Evolutionary conservation across 805 yeast species (phyloP).

Genomic region (Brettanomyces custersianus): DNA sequence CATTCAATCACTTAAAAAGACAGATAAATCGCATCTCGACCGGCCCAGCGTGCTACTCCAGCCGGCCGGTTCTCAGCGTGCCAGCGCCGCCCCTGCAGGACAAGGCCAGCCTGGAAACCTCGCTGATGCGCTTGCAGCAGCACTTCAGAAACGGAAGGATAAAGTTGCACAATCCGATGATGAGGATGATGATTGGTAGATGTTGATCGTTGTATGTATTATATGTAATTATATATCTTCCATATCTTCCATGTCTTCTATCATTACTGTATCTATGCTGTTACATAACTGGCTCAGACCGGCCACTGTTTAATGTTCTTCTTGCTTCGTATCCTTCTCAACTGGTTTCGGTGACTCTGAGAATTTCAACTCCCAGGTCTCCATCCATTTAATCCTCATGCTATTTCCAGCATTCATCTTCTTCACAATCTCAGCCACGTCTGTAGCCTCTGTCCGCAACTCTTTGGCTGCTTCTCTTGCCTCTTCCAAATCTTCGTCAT

Average conservation of each 20-base stretch:
- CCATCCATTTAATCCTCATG: slow-evolving; percentile 50
- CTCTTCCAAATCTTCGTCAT: slow-evolving; percentile 31
- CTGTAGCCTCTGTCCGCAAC: slow-evolving; percentile 16
- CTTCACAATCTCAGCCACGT: slow-evolving; percentile 31
- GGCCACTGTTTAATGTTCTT: too few species aligned
- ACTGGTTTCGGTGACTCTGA: too few species aligned
- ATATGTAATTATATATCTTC: slow-evolving; percentile 2
- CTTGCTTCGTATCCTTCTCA: too few species aligned
- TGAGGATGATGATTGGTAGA: slow-evolving; percentile 74
- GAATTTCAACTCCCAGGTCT: slow-evolving; percentile 43
- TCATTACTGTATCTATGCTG: too few species aligned
- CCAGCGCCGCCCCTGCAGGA: slow-evolving; percentile 27
- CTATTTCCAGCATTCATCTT: slow-evolving; percentile 39
- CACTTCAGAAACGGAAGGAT: slow-evolving; percentile 70
- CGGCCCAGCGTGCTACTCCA: slow-evolving; percentile 64
- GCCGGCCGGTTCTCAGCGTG: slow-evolving; percentile 54
- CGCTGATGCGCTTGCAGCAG: slow-evolving; percentile 41
- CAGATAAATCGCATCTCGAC: slow-evolving; percentile 78
- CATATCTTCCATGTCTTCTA: too few species aligned
- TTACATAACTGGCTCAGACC: too few species aligned
- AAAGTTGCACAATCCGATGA: slow-evolving; percentile 78
- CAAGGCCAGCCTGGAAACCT: slow-evolving; percentile 39
- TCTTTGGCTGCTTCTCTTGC: slow-evolving; percentile 14
- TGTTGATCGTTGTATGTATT: background rate
- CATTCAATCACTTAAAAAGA: slow-evolving; percentile 56